phyloP scores from a whole-genome alignment of 2,329 filamentous ascomycete genomes.

The Ophiosphaerella herpotricha region DNA sequence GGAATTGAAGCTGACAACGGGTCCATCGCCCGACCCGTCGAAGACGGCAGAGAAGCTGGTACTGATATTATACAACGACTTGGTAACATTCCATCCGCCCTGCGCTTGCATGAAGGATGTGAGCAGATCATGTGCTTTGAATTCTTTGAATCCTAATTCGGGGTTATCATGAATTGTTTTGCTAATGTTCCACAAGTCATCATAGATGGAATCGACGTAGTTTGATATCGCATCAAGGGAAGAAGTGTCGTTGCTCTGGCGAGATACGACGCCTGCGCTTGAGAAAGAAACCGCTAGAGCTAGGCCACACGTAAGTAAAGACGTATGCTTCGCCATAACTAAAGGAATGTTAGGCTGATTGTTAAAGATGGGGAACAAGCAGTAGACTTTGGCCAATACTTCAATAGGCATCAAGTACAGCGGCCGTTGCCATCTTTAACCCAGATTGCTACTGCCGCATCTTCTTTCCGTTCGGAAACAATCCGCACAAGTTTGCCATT shows the following conservation, averaged over 20 bases:
- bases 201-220: slow-evolving; percentile 15
- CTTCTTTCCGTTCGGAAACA: too few relatives aligned
- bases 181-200: slow-evolving; percentile 52
- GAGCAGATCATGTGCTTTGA: slow-evolving; percentile 56
- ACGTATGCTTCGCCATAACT: neutral
- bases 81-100: slow-evolving; percentile 32
- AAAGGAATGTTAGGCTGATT: neutral
- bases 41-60: slow-evolving; percentile 41
- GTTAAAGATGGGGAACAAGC: neutral
- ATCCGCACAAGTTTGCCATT: too few relatives aligned
- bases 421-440: too few relatives aligned
- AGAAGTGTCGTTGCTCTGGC: slow-evolving; percentile 11
- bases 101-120: slow-evolving; percentile 54
- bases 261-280: neutral
- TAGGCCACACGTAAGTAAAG: neutral
- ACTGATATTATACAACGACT: slow-evolving; percentile 40
- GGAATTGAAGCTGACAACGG: slow-evolving; percentile 54
- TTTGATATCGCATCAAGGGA: slow-evolving; percentile 15
- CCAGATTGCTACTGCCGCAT: too few relatives aligned
- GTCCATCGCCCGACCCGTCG: slow-evolving; percentile 35
- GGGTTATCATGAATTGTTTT: slow-evolving; percentile 59
- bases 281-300: neutral
- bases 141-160: slow-evolving; percentile 55
- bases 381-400: too few relatives aligned
- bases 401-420: too few relatives aligned